Conservation (phyloP, 2,329 filamentous ascomycete genomes). For the Colletotrichum echinochloae region DNA sequence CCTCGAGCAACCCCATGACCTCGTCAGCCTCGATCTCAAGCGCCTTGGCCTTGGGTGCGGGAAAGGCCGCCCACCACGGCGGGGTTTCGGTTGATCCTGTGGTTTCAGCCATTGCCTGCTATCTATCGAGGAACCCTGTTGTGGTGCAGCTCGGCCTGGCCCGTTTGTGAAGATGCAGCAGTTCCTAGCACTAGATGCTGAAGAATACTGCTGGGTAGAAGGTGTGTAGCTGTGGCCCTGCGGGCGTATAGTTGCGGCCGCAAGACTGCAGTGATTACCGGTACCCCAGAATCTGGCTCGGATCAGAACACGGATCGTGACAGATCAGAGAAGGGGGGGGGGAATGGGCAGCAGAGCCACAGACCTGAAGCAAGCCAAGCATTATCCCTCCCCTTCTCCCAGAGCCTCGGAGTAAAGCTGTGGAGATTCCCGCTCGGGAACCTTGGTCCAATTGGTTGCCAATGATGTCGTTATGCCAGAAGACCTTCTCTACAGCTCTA, state of each 20-base stretch:
- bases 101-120: constrained; percentile 27
- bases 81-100: constrained; percentile 26
- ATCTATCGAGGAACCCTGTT: background rate
- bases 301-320: background rate
- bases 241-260: constrained; percentile 35
- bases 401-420: constrained; percentile 14
- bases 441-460: constrained; percentile 34
- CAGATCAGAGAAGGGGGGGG: background rate
- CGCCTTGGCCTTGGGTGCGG: constrained; percentile 56
- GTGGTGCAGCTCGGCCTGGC: background rate
- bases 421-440: constrained; percentile 27
- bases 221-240: constrained; percentile 13
- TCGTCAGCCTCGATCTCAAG: constrained; percentile 54
- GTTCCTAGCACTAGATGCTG: background rate
- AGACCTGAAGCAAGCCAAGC: constrained; percentile 2
- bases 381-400: constrained; percentile 3
- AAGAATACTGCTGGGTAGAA: background rate
- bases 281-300: constrained; percentile 25
- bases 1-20: constrained; percentile 56
- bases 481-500: background rate
- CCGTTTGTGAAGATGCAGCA: background rate
- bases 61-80: constrained; percentile 57
- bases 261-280: background rate
- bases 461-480: constrained; percentile 28
- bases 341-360: constrained; percentile 6